Evolutionary conservation across 2,329 filamentous ascomycete genomes (phyloP).

Genomic region (Chrysosphaeria jannelii): DNA sequence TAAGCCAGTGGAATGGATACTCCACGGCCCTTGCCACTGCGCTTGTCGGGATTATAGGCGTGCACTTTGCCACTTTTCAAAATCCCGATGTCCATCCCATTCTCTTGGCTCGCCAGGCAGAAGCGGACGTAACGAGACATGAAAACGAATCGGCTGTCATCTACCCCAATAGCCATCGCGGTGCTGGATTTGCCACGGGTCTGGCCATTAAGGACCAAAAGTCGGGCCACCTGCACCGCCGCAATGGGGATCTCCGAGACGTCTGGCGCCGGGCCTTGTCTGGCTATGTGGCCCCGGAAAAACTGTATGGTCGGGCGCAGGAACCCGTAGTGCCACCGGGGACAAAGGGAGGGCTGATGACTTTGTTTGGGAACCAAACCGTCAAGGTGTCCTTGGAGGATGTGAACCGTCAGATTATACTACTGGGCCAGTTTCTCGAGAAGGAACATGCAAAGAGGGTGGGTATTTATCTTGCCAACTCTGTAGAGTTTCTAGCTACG

Average conservation of each 20-base stretch:
- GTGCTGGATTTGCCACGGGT: constrained; percentile 51
- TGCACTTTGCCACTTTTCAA: constrained; percentile 35
- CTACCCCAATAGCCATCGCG: too few species aligned
- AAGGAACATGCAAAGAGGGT: constrained; percentile 45
- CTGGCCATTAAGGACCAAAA: constrained; percentile 58
- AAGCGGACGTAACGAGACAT: constrained; percentile 48
- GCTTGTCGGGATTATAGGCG: constrained; percentile 36
- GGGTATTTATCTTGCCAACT: constrained; percentile 79
- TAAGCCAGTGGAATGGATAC: constrained; percentile 51
- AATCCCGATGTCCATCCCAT: constrained; percentile 85
- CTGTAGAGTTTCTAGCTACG: constrained; percentile 53
- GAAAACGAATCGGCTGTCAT: constrained; percentile 58
- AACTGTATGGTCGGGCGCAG: constrained; percentile 18
- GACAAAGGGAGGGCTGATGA: constrained; percentile 35
- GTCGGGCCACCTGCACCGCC: constrained; percentile 50
- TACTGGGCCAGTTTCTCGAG: constrained; percentile 50
- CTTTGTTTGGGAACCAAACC: constrained; percentile 46
- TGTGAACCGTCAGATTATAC: constrained; percentile 59
- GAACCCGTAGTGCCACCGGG: not conserved
- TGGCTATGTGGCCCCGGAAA: constrained; percentile 28
- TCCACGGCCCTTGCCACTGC: constrained; percentile 40
- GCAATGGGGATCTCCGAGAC: constrained; percentile 72
- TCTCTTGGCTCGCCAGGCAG: constrained; percentile 60
- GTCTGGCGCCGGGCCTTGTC: constrained; percentile 50
- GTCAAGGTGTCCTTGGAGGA: constrained; percentile 16